Evolutionary conservation across 306 rosid genomes (phyloP), one percentile per base, ranked within the genome.

Genomic region (Hippophae gyantsensis): DNA sequence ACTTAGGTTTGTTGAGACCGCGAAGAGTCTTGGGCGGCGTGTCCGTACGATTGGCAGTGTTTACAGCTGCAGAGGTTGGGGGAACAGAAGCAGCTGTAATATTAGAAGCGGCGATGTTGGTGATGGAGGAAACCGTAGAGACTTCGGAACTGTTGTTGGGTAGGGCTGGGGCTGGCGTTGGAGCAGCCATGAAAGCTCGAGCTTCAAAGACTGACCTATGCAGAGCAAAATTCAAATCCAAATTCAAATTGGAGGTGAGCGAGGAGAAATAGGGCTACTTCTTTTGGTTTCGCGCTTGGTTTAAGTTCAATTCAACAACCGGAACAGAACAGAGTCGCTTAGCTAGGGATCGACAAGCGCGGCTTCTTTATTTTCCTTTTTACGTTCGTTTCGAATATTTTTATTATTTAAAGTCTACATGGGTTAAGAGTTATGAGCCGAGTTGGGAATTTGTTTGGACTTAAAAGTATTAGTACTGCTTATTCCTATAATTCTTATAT

Each of bases 1-100:
- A 82, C 84, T 82, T 82, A 40, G 87, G 87, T 59, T 82, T 82
- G 76, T 82, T 82, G 48, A 82, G 87, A 11, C 87, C 87, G 25
- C 87, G 83, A 47, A 75, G 87, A 41, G 84, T 82, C 79, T 75
- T 82, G 48, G 82, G 83, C 40, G 81, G 81, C 48, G 84, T 72
- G 53, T 68, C 86, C 23, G 82, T 51, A 52, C 79, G 83, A 58
- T 43, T 63, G 48, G 50, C 64, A 11, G 65, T 41, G 66, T 57
- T 48, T 47, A 62, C 54, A n/a, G 79, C 63, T 5, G 72, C 13
- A 0, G 65, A 42, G 25, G 23, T 18, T 42, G 66, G 14, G 12
- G 75, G 27, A 11, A 56, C 27, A 60, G 66, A 61, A 8, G 70
- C 27, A 43, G 58, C 2, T n/a, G 62, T 47, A 3, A 66, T 0